phyloP scores from a whole-genome alignment of 2,329 filamentous ascomycete genomes.

The Aspergillus tamarii region DNA sequence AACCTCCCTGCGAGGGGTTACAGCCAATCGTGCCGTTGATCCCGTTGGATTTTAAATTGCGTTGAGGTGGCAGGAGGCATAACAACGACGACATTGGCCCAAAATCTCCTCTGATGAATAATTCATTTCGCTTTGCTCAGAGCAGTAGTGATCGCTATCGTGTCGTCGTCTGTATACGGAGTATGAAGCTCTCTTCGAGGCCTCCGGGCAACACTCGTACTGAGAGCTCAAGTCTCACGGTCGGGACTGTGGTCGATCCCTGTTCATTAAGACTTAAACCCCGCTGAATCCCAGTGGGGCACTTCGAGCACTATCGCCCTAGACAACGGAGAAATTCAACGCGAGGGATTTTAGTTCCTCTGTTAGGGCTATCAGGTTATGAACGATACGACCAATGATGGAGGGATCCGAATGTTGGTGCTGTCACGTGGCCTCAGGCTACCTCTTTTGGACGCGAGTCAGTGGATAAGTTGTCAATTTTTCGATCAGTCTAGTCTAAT shows the following conservation, averaged over 20 bases:
- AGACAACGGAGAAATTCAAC: background rate
- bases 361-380: background rate
- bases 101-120: background rate
- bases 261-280: background rate
- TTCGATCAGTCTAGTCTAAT: background rate
- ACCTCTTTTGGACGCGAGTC: background rate
- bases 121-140: too few relatives aligned
- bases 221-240: too few relatives aligned
- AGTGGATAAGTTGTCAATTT: background rate
- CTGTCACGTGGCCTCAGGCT: background rate
- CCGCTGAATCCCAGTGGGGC: background rate
- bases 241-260: too few relatives aligned
- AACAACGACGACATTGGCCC: background rate
- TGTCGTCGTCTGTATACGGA: too few relatives aligned
- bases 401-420: background rate
- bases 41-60: background rate
- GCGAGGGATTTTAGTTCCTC: background rate
- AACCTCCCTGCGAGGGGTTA: background rate
- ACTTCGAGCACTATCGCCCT: too few relatives aligned
- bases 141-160: too few relatives aligned
- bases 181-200: too few relatives aligned
- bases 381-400: background rate
- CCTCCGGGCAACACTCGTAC: too few relatives aligned
- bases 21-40: background rate
- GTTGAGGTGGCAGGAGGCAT: background rate